phyloP scores from a whole-genome alignment of 257 asterid genomes.

The Henckelia pumila region DNA sequence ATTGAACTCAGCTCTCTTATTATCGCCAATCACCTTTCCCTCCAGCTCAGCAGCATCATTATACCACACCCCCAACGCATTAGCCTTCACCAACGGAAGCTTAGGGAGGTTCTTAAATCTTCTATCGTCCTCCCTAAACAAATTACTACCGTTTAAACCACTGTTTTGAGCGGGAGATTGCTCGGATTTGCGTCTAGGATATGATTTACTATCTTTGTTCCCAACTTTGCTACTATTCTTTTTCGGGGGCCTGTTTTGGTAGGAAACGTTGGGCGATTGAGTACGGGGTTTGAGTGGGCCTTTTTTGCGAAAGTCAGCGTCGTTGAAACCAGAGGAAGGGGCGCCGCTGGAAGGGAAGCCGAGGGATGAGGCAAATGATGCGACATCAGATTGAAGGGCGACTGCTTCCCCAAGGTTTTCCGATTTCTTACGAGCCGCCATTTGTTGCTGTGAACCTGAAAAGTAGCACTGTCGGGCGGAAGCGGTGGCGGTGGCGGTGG shows the following conservation, averaged over 20 bases:
- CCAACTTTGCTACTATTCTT: background rate
- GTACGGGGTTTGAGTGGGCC: constrained; percentile 42
- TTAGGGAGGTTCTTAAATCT: constrained; percentile 62
- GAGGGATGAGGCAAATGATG: constrained; percentile 81
- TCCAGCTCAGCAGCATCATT: constrained; percentile 70
- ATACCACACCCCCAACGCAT: constrained; percentile 55
- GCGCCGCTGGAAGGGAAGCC: constrained; percentile 51
- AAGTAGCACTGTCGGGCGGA: background rate
- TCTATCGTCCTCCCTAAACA: constrained; percentile 25
- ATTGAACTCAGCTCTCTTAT: constrained; percentile 47
- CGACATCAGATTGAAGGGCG: constrained; percentile 58
- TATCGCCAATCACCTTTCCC: constrained; percentile 59
- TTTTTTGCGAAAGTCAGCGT: constrained; percentile 78
- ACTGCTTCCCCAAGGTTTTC: constrained; percentile 37
- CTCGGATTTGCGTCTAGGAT: constrained; percentile 22
- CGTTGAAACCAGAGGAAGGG: constrained; percentile 72
- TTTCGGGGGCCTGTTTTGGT: background rate
- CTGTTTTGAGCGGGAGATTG: constrained; percentile 20
- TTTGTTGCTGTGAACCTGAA: constrained; percentile 17
- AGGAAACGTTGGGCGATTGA: constrained; percentile 1
- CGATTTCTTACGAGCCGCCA: constrained; percentile 41
- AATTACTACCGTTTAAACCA: constrained; percentile 19
- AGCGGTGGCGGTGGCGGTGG: background rate
- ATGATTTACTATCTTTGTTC: constrained; percentile 18
- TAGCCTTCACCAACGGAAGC: constrained; percentile 72